Conservation (phyloP, 23 red algal species). For the Gracilaria caudata region DNA sequence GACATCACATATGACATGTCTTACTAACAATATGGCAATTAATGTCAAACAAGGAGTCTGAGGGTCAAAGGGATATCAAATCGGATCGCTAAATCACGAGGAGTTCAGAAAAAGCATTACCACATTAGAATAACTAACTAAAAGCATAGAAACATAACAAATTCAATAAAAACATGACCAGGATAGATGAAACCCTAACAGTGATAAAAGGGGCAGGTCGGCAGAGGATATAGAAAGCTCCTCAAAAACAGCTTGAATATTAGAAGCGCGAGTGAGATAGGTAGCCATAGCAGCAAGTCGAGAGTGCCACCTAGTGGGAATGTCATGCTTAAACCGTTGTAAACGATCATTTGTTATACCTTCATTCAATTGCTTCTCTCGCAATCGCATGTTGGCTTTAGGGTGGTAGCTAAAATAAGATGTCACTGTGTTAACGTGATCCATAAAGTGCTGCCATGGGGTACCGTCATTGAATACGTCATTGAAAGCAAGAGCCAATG, state of each 20-base stretch:
- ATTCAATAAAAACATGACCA: no score
- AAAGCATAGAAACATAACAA: no score
- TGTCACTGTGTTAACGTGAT: constrained; percentile 10
- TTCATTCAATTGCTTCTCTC: neutral
- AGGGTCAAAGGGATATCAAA: no score
- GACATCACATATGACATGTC: no score
- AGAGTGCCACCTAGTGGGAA: constrained; percentile 18
- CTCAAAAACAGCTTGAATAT: neutral
- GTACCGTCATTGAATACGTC: neutral
- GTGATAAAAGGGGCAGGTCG: neutral
- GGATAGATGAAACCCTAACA: no score
- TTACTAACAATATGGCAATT: no score
- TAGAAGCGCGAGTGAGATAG: neutral
- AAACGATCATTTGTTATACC: neutral
- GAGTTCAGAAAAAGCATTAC: no score
- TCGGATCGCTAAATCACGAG: no score
- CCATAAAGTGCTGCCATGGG: neutral
- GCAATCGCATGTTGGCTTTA: neutral
- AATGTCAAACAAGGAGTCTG: no score
- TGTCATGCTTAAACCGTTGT: constrained; percentile 16
- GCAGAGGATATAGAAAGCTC: neutral
- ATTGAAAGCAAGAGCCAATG: constrained; percentile 1
- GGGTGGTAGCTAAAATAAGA: constrained; percentile 21
- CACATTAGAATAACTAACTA: no score
- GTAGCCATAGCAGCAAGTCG: neutral